Evolutionary conservation across 208 protist species (phyloP), one percentile per base, ranked within the genome.

Genomic region (Vickermania spadyakhi): DNA sequence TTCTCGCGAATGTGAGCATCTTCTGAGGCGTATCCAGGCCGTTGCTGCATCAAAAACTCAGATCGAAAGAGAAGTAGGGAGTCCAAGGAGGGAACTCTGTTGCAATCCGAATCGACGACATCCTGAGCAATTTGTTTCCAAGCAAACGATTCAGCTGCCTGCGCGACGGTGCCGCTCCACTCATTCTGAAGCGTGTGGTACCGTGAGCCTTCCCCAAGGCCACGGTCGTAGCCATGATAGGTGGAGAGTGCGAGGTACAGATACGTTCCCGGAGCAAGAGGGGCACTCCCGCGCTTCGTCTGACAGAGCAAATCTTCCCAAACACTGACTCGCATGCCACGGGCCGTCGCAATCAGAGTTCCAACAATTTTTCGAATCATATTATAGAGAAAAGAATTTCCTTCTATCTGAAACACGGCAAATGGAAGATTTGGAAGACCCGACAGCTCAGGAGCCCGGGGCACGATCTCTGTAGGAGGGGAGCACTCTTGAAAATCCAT

Each of bases 321-420:
- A 22, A 93, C 56, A 22, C 63, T 62, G 25, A 62, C 69, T 30
- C 76, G 60, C 0, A 76, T 68, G 5, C 86, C 86, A 28, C 86
- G 82, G 27, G 77, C 63, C 18, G 89, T 70, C 5, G 86, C 82
- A 18, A 93, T 29, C n/a, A 83, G 18, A 22, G 77, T 68, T 1
- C 86, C 86, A 0, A 93, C 77, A 21, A 93, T 74, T 55, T 93
- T 93, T 54, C 86, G 78, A 60, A 94, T 94, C 86, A 94, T 94
- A 52, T 94, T 94, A 50, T 91, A 84, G 7, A 94, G 70, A 63
- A 94, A 94, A 4, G 84, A 91, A 5, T 68, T 74, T 2, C 86
- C 86, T 49, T 94, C 86, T 42, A 94, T 83, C 52, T 94, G 86
- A 31, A 94, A 87, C 14, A 91, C 53, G 0, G 89, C 36, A 62